Base-by-base conservation (phyloP, 208 protist species). In the Jaenimonas drosophilae region DNA sequence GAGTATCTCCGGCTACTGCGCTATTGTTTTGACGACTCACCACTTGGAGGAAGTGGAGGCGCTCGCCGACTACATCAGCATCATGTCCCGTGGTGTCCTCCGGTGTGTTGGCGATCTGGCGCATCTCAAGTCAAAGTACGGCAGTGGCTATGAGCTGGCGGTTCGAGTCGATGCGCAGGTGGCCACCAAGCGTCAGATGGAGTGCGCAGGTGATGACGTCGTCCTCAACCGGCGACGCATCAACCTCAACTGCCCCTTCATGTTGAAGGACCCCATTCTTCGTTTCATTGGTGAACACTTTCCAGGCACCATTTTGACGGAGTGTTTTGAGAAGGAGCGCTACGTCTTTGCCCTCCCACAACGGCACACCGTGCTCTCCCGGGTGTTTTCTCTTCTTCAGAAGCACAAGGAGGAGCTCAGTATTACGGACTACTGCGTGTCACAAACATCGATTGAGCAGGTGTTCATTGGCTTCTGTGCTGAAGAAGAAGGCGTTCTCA, bases 11-110 rank as follows among this genome's bases (percentile, higher is more conserved):
- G 42, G 54, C 25, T 59, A 71, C 53, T 88, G 79, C 65, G 64
- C 79, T n/a, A 59, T 88, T 19, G 75, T 88, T 44, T 56, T 97
- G 25, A 96, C 91, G 21, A 96, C 90, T 26, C 92, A 97, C 41
- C 84, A 93, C 41, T 62, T 97, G 61, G 87, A 95, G 47, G 92
- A 97, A 70, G 76, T 82, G 45, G 87, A 95, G 54, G 85, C 84
- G 0, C 61, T 97, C 7, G 76, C 74, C 24, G 42, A 78, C 44
- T 65, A 80, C 24, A 65, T 96, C 0, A 82, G 77, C 23, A 96
- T 97, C 34, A 91, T 97, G 64, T 67, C 71, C 40, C 56, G 76
- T 20, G 95, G 95, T 42, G 59, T 52, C 31, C 54, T 98, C 27
- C 67, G 67, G 11, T 96, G 88, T 58, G 42, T 97, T 24, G 94